These are phyloP conservation scores for Rubia peregrina DNA, from an alignment of 305 asterid species.

Conservation along the genomic window DNA sequence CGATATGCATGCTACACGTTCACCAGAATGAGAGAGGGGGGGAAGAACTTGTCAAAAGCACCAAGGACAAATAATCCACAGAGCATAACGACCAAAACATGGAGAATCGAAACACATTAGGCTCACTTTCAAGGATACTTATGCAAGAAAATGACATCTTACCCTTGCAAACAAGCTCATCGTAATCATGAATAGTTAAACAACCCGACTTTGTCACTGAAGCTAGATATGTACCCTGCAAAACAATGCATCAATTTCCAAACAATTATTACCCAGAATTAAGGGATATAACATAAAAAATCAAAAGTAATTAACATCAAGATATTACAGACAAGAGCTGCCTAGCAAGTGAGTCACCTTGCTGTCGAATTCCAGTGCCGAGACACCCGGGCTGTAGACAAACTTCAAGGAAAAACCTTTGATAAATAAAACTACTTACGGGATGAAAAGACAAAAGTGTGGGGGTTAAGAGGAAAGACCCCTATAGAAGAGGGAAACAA, in stretches of 20 bases:
- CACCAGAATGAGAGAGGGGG: not conserved
- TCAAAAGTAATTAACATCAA: slow-evolving; percentile 8
- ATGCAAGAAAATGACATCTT: slow-evolving; percentile 20
- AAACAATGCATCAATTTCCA: slow-evolving; percentile 2
- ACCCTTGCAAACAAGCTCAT: slow-evolving; percentile 58
- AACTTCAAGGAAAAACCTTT: not conserved
- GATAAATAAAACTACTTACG: not conserved
- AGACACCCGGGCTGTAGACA: slow-evolving; percentile 57
- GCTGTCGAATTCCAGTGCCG: slow-evolving; percentile 77
- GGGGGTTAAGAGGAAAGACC: not conserved
- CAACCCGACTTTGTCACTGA: slow-evolving; percentile 83
- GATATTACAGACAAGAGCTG: slow-evolving; percentile 11
- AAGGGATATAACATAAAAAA: slow-evolving; percentile 1
- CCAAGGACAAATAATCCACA: not conserved
- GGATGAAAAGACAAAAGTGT: too few relatives aligned
- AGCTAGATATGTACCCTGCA: slow-evolving; percentile 87
- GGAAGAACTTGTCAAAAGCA: not conserved
- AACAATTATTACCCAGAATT: not conserved
- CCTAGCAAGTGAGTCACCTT: slow-evolving; percentile 45
- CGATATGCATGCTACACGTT: not conserved
- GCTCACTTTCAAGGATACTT: not conserved
- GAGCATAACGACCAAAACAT: not conserved
- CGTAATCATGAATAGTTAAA: slow-evolving; percentile 89
- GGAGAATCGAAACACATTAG: not conserved
- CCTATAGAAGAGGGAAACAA: not conserved